Percentiles rank a stretch among this genome's conserved stretches.
phyloP scores from a whole-genome alignment of 2,329 filamentous ascomycete species.

The Colletotrichum cordylinicola region DNA sequence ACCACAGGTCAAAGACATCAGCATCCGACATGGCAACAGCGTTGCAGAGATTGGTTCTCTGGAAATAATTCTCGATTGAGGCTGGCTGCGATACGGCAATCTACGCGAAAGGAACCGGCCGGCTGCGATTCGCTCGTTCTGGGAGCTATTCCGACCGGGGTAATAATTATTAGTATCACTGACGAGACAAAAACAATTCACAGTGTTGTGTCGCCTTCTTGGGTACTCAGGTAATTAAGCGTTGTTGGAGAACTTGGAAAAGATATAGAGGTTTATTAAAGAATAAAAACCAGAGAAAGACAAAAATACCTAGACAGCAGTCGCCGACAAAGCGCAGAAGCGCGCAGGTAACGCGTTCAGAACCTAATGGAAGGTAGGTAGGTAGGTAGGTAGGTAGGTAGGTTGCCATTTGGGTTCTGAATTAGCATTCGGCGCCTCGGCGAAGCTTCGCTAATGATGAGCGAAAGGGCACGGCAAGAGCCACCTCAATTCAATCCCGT shows the following conservation, averaged over 20 bases:
- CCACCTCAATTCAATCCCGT: neutral
- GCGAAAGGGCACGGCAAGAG: neutral
- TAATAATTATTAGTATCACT: neutral
- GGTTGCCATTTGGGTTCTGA: neutral
- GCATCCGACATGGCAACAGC: neutral
- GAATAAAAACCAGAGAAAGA: neutral
- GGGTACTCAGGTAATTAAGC: neutral
- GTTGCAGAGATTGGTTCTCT: neutral
- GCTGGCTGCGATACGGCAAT: neutral
- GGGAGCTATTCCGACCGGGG: neutral
- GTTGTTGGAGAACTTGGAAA: neutral
- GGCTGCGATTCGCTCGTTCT: neutral
- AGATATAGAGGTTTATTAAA: neutral
- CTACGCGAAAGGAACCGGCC: neutral
- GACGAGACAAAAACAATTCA: neutral
- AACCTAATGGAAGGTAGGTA: no score
- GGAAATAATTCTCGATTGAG: neutral
- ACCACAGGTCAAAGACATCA: constrained; percentile 3
- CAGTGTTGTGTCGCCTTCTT: neutral
- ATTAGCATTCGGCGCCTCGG: neutral
- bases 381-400: no score
- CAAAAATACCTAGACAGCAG: neutral
- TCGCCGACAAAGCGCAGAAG: neutral
- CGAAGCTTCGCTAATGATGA: neutral
- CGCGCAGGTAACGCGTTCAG: neutral